Evolutionary conservation across 306 rosid genomes (phyloP).

Genomic region (Begonia masoniana): DNA sequence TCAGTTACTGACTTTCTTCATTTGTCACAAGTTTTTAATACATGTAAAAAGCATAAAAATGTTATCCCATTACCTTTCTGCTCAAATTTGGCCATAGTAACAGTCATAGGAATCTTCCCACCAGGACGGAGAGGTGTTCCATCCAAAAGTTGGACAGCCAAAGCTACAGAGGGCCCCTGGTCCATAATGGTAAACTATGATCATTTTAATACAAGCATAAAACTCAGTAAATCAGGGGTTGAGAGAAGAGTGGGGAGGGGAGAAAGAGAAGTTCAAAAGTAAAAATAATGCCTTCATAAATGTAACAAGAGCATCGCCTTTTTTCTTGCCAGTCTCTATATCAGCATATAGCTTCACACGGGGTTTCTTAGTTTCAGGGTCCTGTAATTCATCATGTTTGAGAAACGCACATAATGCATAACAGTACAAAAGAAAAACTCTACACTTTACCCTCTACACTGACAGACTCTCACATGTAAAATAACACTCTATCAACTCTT

Average conservation of each 20-base stretch:
- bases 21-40: too few relatives aligned
- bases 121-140: conserved; percentile 79
- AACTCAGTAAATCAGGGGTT: conserved; percentile 8
- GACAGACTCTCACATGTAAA: too few relatives aligned
- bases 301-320: conserved; percentile 88
- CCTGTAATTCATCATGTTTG: conserved; percentile 24
- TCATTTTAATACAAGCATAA: conserved; percentile 4
- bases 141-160: conserved; percentile 77
- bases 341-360: conserved; percentile 88
- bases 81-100: conserved; percentile 79
- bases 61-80: conserved; percentile 57
- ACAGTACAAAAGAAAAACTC: background rate
- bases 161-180: conserved; percentile 85
- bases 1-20: too few relatives aligned
- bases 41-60: too few relatives aligned
- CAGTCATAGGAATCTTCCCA: conserved; percentile 65
- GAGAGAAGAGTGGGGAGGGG: background rate
- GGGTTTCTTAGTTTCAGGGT: conserved; percentile 71
- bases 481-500: too few relatives aligned
- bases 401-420: background rate
- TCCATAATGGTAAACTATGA: conserved; percentile 8
- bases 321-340: conserved; percentile 57
- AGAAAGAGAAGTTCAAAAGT: background rate
- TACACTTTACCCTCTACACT: background rate
- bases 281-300: conserved; percentile 61